Percentiles rank a stretch among this genome's conserved stretches.
Evolutionary conservation across 2,329 filamentous ascomycete species (phyloP).

Genomic region (Nemania abortiva): DNA sequence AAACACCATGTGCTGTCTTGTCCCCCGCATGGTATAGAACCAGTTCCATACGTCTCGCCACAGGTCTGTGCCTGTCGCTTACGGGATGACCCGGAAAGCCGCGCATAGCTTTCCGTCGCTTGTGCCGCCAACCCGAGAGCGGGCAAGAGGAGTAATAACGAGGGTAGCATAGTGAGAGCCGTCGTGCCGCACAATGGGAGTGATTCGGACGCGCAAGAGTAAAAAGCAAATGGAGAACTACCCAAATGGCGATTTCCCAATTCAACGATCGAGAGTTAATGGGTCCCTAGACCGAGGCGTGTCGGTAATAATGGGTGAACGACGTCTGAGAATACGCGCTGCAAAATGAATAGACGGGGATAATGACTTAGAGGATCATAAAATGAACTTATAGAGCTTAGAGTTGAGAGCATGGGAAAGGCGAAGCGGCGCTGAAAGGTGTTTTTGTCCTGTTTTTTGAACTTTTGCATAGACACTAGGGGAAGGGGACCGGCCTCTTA

Average conservation of each 20-base stretch:
- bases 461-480: slow-evolving; percentile 6
- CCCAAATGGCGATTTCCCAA: neutral
- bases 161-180: slow-evolving; percentile 36
- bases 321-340: neutral
- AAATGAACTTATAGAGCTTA: slow-evolving; percentile 6
- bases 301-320: neutral
- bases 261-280: neutral
- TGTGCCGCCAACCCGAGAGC: slow-evolving; percentile 36
- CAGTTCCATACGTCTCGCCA: slow-evolving; percentile 52
- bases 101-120: slow-evolving; percentile 43
- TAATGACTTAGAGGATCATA: slow-evolving; percentile 19
- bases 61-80: slow-evolving; percentile 50
- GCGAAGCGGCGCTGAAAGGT: neutral
- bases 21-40: slow-evolving; percentile 51
- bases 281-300: neutral
- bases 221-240: neutral
- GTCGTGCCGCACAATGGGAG: neutral
- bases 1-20: slow-evolving; percentile 52
- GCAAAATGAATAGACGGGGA: slow-evolving; percentile 13
- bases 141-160: slow-evolving; percentile 38
- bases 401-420: slow-evolving; percentile 1
- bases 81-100: slow-evolving; percentile 30
- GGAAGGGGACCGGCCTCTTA: slow-evolving; percentile 9
- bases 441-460: neutral
- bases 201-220: neutral